These are phyloP conservation scores for Neospermospora avenae DNA, from an alignment of 2,329 filamentous ascomycete species.

Conservation along the genomic window DNA sequence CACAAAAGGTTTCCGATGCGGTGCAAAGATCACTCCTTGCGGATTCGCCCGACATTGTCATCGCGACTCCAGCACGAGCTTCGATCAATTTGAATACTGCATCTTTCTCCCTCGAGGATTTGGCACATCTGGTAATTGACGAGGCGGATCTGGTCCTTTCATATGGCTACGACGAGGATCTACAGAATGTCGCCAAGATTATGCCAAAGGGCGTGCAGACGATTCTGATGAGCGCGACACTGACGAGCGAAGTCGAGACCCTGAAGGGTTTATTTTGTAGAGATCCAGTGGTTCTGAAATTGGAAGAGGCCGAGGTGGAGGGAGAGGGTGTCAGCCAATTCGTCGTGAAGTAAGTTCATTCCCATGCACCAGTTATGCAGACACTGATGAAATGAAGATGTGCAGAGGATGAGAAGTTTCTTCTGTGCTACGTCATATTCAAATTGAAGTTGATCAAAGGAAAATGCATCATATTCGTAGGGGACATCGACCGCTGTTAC, in stretches of 20 bases:
- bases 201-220: constrained; percentile 86
- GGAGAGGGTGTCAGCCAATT: constrained; percentile 80
- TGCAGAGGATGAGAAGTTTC: constrained; percentile 95
- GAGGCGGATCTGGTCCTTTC: constrained; percentile 92
- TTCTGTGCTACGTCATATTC: constrained; percentile 90
- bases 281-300: constrained; percentile 72
- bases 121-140: constrained; percentile 79
- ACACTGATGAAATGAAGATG: constrained; percentile 50
- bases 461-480: constrained; percentile 82
- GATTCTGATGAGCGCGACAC: constrained; percentile 88
- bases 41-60: constrained; percentile 81
- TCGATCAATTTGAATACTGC: constrained; percentile 73
- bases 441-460: constrained; percentile 92
- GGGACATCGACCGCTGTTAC: constrained; percentile 86
- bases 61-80: constrained; percentile 85
- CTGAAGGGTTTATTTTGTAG: constrained; percentile 83
- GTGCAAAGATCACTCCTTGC: constrained; percentile 85
- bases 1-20: constrained; percentile 83
- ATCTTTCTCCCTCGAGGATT: constrained; percentile 64
- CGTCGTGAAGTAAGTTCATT: constrained; percentile 65
- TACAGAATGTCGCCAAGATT: constrained; percentile 72
- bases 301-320: constrained; percentile 79
- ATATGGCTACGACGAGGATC: constrained; percentile 90
- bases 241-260: constrained; percentile 82
- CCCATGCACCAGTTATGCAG: neutral